Evolutionary conservation across 148 eudicot species (phyloP).

Genomic region (Drosera capensis): DNA sequence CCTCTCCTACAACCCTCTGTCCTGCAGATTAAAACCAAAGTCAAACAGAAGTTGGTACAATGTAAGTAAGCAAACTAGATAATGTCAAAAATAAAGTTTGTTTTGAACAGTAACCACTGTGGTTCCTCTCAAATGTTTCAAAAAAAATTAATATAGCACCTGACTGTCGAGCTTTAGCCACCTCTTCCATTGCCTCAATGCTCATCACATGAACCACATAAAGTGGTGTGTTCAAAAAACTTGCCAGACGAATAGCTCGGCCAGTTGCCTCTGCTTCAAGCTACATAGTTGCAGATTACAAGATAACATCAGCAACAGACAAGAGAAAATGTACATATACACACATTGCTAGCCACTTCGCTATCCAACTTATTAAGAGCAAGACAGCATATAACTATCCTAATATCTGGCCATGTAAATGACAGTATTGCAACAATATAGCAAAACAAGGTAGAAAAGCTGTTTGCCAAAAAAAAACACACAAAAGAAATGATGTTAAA

Average conservation of each 20-base stretch:
- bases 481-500: too few relatives aligned
- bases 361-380: too few relatives aligned
- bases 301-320: background rate
- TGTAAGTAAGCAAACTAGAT: background rate
- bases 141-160: slow-evolving; percentile 21
- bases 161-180: slow-evolving; percentile 88
- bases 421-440: too few relatives aligned
- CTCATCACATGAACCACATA: slow-evolving; percentile 98
- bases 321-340: background rate
- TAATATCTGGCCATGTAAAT: too few relatives aligned
- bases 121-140: background rate
- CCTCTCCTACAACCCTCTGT: slow-evolving; percentile 85
- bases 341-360: too few relatives aligned
- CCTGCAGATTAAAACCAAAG: slow-evolving; percentile 24
- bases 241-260: slow-evolving; percentile 87
- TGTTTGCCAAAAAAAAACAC: too few relatives aligned
- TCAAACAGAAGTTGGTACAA: background rate
- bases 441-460: too few relatives aligned
- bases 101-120: background rate
- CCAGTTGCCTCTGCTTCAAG: slow-evolving; percentile 96
- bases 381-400: too few relatives aligned
- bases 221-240: slow-evolving; percentile 77
- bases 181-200: slow-evolving; percentile 93
- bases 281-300: slow-evolving; percentile 22
- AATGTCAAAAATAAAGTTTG: background rate